Percentiles rank a stretch among this genome's conserved stretches.
phyloP scores from a whole-genome alignment of 306 rosid species.

The Sicyos baderoa region DNA sequence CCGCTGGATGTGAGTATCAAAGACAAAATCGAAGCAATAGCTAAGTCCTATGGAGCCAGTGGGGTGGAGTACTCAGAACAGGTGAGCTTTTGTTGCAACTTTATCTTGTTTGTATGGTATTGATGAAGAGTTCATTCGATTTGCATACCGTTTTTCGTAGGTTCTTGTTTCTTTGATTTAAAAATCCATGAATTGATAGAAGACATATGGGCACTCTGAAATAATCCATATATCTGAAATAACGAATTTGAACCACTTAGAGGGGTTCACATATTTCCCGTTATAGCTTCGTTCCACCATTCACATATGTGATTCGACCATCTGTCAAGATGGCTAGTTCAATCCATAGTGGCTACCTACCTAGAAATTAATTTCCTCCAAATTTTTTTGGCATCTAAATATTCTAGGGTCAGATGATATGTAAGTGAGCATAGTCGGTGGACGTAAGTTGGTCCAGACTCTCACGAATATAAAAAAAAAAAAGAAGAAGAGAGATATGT shows the following conservation, averaged over 20 bases:
- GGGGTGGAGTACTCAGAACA: constrained; percentile 83
- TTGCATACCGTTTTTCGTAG: not conserved
- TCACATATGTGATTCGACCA: not conserved
- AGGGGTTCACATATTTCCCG: too few species aligned
- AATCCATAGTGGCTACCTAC: too few species aligned
- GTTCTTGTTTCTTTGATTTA: not conserved
- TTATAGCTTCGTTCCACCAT: not conserved
- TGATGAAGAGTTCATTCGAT: not conserved
- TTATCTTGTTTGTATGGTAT: not conserved
- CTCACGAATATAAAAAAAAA: too few species aligned
- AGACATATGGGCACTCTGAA: not conserved
- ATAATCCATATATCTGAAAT: too few species aligned
- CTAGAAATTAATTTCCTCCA: too few species aligned
- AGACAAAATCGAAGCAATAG: constrained; percentile 88
- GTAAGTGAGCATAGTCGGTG: too few species aligned
- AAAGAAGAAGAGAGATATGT: not conserved
- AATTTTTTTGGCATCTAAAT: too few species aligned
- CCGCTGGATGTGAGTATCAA: constrained; percentile 66
- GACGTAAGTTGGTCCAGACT: too few species aligned
- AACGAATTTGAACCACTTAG: too few species aligned
- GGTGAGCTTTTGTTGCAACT: constrained; percentile 34
- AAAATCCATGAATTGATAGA: not conserved
- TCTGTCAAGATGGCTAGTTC: too few species aligned
- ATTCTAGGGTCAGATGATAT: too few species aligned
- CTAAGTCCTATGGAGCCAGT: constrained; percentile 86